These are phyloP conservation scores for Asterella californica DNA, from an alignment of 225 moss, liverwort and hornwort species.

Conservation along the genomic window DNA sequence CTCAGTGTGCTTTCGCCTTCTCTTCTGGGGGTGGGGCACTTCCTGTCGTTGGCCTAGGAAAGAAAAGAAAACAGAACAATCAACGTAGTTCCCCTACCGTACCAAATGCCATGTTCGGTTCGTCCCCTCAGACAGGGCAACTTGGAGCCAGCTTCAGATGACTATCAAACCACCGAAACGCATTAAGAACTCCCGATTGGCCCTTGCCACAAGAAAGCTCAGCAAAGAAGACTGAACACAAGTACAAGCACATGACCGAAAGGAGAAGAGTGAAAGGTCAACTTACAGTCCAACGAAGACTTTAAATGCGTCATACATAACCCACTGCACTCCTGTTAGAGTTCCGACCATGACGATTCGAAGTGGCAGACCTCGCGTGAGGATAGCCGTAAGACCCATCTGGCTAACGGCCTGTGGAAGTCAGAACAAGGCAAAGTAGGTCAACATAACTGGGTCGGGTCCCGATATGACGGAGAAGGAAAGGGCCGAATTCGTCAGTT, in stretches of 20 bases:
- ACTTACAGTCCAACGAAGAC: conserved; percentile 57
- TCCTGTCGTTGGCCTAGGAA: conserved; percentile 49
- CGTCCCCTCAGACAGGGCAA: too few relatives aligned
- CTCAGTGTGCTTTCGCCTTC: conserved; percentile 30
- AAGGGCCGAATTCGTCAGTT: not conserved
- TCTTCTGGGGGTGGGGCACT: conserved; percentile 31
- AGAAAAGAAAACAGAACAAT: not conserved
- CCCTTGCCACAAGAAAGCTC: too few relatives aligned
- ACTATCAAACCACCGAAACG: too few relatives aligned
- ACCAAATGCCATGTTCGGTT: not conserved
- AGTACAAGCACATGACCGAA: not conserved
- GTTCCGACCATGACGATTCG: conserved; percentile 90
- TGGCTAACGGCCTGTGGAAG: conserved; percentile 53
- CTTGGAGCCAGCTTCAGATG: too few relatives aligned
- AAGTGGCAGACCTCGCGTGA: conserved; percentile 79
- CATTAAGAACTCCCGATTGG: too few relatives aligned
- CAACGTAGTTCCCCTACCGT: not conserved
- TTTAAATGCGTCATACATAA: conserved; percentile 67
- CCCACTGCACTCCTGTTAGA: conserved; percentile 92
- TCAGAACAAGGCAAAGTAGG: not conserved
- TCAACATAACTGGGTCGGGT: not conserved
- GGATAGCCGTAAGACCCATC: conserved; percentile 60
- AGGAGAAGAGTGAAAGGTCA: not conserved
- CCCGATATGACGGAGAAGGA: not conserved
- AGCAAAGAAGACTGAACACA: not conserved